A percentile compares a stretch with the other conserved stretches of the same genome.
Conservation (phyloP, 2,329 filamentous ascomycete species). For the Dothistroma septosporum region DNA sequence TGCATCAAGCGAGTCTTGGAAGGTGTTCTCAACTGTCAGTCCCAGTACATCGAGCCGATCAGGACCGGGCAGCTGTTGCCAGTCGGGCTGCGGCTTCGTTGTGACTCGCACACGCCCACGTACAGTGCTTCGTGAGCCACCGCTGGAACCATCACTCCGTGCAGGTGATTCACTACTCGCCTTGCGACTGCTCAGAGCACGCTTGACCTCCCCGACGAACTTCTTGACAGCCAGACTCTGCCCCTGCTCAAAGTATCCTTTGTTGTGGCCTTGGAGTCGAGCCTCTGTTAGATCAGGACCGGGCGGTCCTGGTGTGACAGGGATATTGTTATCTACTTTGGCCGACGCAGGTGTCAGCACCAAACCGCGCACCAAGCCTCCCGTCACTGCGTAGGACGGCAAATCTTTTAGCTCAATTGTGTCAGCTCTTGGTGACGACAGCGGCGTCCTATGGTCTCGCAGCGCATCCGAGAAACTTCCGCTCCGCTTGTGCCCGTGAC, state of each 20-base stretch:
- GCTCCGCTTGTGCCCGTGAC: constrained; percentile 70
- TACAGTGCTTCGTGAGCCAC: neutral
- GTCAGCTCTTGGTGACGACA: constrained; percentile 47
- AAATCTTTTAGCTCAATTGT: constrained; percentile 38
- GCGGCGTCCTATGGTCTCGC: constrained; percentile 59
- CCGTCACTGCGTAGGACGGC: constrained; percentile 65
- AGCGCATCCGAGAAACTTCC: constrained; percentile 84
- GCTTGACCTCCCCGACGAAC: constrained; percentile 78
- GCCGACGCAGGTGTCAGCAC: constrained; percentile 77
- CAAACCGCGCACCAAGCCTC: constrained; percentile 82
- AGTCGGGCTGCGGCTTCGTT: constrained; percentile 18
- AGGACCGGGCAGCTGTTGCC: constrained; percentile 29
- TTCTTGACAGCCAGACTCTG: constrained; percentile 70
- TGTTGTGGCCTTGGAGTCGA: constrained; percentile 10
- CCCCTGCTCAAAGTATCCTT: constrained; percentile 11
- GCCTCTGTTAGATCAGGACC: constrained; percentile 16
- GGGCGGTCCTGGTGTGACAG: constrained; percentile 46
- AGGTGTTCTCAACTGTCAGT: constrained; percentile 41
- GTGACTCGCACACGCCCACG: constrained; percentile 8
- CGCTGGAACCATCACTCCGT: constrained; percentile 42
- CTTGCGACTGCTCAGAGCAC: constrained; percentile 62
- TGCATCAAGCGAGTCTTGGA: constrained; percentile 21
- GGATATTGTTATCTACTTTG: constrained; percentile 59
- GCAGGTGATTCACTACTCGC: constrained; percentile 17
- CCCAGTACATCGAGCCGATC: constrained; percentile 60